Conservation (phyloP, 164 flowering plant species). For the Paratinospora sagittata region DNA sequence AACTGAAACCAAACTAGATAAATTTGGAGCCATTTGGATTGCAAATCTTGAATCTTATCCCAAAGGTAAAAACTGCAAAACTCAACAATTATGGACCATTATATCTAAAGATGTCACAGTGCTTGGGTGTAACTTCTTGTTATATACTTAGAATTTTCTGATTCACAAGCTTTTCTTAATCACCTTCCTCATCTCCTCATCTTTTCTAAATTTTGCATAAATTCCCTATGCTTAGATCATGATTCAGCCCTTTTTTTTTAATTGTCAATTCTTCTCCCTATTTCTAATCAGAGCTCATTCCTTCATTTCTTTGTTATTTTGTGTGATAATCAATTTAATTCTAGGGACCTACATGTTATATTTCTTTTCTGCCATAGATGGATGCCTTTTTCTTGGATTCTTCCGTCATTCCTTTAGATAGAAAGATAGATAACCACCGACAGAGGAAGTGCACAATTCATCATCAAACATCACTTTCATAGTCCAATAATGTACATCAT, state of each 20-base stretch:
- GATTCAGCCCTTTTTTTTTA: background rate
- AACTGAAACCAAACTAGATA: too few species aligned
- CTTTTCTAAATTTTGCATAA: background rate
- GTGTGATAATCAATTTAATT: too few species aligned
- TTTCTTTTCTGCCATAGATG: too few species aligned
- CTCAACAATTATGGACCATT: background rate
- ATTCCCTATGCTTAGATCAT: background rate
- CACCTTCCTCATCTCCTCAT: background rate
- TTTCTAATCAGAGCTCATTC: too few species aligned
- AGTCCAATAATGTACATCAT: constrained; percentile 23
- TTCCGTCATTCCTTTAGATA: too few species aligned
- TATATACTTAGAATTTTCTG: background rate
- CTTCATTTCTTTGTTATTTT: too few species aligned
- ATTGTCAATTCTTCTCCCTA: too few species aligned
- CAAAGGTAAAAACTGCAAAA: background rate
- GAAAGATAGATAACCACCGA: too few species aligned
- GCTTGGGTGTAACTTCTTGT: background rate
- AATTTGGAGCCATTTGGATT: too few species aligned
- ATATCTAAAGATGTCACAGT: background rate
- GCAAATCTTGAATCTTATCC: background rate
- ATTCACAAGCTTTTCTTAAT: background rate
- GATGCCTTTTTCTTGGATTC: too few species aligned
- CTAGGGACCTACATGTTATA: too few species aligned
- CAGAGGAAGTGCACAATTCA: too few species aligned
- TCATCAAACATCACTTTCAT: constrained; percentile 9